Conservation (phyloP, 2,329 filamentous ascomycete species). For the Phoma sp. region DNA sequence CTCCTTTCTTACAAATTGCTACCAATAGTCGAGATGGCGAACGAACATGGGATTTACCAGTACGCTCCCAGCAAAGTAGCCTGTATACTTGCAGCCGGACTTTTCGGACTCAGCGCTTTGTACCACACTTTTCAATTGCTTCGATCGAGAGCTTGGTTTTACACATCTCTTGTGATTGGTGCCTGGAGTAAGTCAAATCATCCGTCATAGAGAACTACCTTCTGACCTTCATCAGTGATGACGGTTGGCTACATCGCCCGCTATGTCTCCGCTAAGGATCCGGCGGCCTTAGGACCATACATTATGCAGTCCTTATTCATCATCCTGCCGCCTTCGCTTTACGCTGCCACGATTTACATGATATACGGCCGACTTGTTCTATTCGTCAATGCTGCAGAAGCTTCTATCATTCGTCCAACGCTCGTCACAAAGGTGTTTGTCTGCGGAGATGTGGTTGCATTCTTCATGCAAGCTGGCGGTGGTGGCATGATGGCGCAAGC, state of each 20-base stretch:
- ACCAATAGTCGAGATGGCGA: slow-evolving; percentile 12
- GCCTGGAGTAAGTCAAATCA: slow-evolving; percentile 20
- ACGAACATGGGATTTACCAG: slow-evolving; percentile 22
- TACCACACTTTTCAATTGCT: slow-evolving; percentile 28
- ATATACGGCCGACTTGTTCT: slow-evolving; percentile 48
- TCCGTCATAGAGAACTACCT: no score
- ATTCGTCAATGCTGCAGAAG: slow-evolving; percentile 47
- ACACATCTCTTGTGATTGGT: slow-evolving; percentile 26
- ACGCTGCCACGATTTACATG: slow-evolving; percentile 55
- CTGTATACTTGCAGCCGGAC: slow-evolving; percentile 16
- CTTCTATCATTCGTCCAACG: slow-evolving; percentile 50
- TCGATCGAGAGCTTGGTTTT: slow-evolving; percentile 30
- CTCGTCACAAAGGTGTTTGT: slow-evolving; percentile 63
- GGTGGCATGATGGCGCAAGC: slow-evolving; percentile 32
- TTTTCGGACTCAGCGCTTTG: slow-evolving; percentile 25
- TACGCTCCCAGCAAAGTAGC: slow-evolving; percentile 23
- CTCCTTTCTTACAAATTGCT: no score
- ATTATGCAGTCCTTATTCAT: slow-evolving; percentile 48
- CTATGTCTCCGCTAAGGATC: slow-evolving; percentile 24
- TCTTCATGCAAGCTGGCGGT: slow-evolving; percentile 55
- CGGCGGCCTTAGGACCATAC: slow-evolving; percentile 33
- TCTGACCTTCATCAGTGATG: slow-evolving; percentile 25
- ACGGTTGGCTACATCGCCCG: slow-evolving; percentile 24
- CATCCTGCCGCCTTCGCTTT: slow-evolving; percentile 51
- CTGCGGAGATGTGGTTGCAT: slow-evolving; percentile 58